Evolutionary conservation across 2,329 filamentous ascomycete genomes (phyloP).

Genomic region (Setomelanomma holmii): DNA sequence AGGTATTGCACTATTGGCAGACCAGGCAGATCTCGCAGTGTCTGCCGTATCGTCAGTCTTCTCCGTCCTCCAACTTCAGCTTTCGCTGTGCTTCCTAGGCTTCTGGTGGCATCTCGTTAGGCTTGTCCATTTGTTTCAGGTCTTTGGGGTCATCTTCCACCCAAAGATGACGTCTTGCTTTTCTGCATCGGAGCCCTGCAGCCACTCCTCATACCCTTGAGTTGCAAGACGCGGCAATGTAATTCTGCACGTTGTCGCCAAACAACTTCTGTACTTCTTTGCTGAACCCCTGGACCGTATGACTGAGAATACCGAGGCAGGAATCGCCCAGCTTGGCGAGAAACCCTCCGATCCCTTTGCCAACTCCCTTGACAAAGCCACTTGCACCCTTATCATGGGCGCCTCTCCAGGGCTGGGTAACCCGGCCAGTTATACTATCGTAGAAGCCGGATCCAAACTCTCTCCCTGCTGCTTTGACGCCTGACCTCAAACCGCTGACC

Average conservation of each 20-base stretch:
- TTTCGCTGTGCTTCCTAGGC: conserved; percentile 26
- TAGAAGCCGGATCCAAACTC: conserved; percentile 30
- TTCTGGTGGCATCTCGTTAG: conserved; percentile 35
- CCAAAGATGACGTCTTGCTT: conserved; percentile 18
- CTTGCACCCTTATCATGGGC: conserved; percentile 26
- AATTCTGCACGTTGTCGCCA: conserved; percentile 14
- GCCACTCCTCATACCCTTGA: conserved; percentile 29
- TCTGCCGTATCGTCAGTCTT: too few relatives aligned
- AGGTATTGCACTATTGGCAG: neutral
- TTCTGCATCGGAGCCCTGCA: conserved; percentile 20
- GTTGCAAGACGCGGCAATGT: conserved; percentile 21
- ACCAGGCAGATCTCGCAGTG: too few relatives aligned
- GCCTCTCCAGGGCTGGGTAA: conserved; percentile 27
- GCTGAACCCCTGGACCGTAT: conserved; percentile 22
- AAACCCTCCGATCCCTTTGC: conserved; percentile 34
- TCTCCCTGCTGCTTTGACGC: conserved; percentile 24
- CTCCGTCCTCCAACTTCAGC: too few relatives aligned
- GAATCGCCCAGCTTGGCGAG: conserved; percentile 29
- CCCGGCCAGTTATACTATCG: conserved; percentile 31
- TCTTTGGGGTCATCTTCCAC: conserved; percentile 20
- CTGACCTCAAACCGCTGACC: conserved; percentile 26
- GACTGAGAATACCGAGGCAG: conserved; percentile 17
- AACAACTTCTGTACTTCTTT: conserved; percentile 25
- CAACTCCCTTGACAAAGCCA: conserved; percentile 33
- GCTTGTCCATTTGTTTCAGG: conserved; percentile 12